Evolutionary conservation across 1,284 basidiomycete genomes (phyloP).

Genomic region (Vanrija pseudolonga): DNA sequence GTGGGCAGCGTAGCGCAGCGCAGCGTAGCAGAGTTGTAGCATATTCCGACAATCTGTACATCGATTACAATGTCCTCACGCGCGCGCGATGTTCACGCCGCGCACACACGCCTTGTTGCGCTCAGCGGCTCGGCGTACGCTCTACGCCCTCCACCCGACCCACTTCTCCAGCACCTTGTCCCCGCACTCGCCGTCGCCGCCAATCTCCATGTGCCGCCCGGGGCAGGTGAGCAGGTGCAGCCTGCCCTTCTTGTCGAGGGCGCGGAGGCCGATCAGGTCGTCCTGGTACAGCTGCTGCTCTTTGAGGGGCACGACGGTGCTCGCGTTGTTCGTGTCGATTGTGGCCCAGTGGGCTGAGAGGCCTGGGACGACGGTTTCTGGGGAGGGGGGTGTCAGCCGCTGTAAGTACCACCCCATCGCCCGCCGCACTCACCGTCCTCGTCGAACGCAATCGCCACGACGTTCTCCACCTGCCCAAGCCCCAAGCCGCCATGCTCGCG

Average conservation of each 20-base stretch:
- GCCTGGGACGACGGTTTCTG: slow-evolving; percentile 34
- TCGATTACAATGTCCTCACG: not conserved
- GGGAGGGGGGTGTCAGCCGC: not conserved
- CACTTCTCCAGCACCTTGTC: slow-evolving; percentile 48
- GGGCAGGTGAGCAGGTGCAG: slow-evolving; percentile 67
- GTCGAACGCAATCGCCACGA: slow-evolving; percentile 50
- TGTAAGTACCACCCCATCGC: not conserved
- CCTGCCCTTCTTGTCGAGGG: slow-evolving; percentile 65
- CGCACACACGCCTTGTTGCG: too few species aligned
- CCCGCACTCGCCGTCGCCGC: slow-evolving; percentile 56
- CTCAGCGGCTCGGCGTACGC: not conserved
- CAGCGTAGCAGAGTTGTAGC: not conserved
- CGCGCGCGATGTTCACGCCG: too few species aligned
- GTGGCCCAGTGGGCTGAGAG: slow-evolving; percentile 46
- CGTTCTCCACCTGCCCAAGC: slow-evolving; percentile 39
- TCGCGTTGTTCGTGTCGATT: slow-evolving; percentile 39
- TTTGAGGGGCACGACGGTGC: slow-evolving; percentile 65
- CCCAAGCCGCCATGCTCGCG: slow-evolving; percentile 28
- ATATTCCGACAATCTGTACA: not conserved
- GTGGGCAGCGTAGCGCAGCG: too few species aligned
- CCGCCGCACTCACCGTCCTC: slow-evolving; percentile 40
- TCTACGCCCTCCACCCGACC: slow-evolving; percentile 35
- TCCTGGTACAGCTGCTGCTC: slow-evolving; percentile 71
- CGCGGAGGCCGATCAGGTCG: slow-evolving; percentile 82
- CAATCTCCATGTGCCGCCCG: slow-evolving; percentile 79